Evolutionary conservation across 2,329 filamentous ascomycete species (phyloP).

Genomic region (Cladosporium sp.): DNA sequence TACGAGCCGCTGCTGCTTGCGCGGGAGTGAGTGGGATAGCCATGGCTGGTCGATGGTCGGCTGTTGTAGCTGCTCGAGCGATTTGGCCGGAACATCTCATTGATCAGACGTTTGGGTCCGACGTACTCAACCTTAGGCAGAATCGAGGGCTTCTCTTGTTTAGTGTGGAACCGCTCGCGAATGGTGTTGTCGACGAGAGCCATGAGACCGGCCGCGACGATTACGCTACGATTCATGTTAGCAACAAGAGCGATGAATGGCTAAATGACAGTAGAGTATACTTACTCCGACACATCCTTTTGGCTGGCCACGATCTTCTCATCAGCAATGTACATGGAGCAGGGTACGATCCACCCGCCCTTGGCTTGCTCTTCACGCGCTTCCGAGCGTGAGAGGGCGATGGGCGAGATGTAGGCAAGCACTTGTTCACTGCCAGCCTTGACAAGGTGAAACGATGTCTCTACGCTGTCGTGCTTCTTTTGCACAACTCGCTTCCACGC

Average conservation of each 20-base stretch:
- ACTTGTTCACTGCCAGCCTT: constrained; percentile 49
- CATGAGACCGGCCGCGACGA: constrained; percentile 86
- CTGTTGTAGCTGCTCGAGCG: constrained; percentile 29
- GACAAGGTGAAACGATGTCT: constrained; percentile 55
- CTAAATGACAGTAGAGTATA: constrained; percentile 28
- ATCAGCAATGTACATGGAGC: constrained; percentile 88
- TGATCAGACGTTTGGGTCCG: constrained; percentile 62
- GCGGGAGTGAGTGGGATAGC: constrained; percentile 21
- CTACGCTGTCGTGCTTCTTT: constrained; percentile 63
- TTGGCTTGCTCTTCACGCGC: constrained; percentile 70
- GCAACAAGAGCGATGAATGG: neutral
- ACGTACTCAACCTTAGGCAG: constrained; percentile 63
- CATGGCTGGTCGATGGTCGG: constrained; percentile 28
- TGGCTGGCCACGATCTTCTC: constrained; percentile 65
- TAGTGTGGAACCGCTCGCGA: constrained; percentile 70
- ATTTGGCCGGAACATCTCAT: constrained; percentile 62
- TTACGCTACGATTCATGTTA: constrained; percentile 61
- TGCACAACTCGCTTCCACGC: constrained; percentile 76
- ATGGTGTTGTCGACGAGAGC: constrained; percentile 90
- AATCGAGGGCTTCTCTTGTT: constrained; percentile 53
- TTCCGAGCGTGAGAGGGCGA: constrained; percentile 71
- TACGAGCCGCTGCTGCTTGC: neutral
- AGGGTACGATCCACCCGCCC: constrained; percentile 88
- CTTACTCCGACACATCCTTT: constrained; percentile 87
- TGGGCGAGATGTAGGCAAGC: constrained; percentile 83